Conservation (phyloP, 2,329 filamentous ascomycete genomes). For the Xylariaceae sp. region DNA sequence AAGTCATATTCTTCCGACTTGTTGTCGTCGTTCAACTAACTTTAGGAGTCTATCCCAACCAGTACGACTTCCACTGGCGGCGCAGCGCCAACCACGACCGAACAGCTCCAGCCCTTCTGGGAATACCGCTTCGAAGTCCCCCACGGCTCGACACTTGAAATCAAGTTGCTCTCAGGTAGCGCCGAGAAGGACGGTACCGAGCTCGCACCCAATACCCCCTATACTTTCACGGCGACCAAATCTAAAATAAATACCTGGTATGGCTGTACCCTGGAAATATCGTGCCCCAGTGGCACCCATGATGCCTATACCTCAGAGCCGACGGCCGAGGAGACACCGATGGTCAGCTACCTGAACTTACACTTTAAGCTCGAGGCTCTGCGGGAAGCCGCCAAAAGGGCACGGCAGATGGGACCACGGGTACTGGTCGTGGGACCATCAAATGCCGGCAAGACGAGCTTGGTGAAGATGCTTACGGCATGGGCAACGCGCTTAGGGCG, state of each 20-base stretch:
- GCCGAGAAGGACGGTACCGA: conserved; percentile 96
- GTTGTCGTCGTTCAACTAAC: conserved; percentile 1
- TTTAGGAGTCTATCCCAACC: conserved; percentile 25
- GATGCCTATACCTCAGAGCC: conserved; percentile 63
- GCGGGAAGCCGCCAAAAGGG: conserved; percentile 60
- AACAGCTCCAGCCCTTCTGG: conserved; percentile 62
- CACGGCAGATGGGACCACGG: conserved; percentile 63
- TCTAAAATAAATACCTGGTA: conserved; percentile 91
- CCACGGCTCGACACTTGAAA: conserved; percentile 44
- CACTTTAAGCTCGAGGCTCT: conserved; percentile 83
- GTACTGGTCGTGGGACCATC: conserved; percentile 81
- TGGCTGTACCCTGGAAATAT: conserved; percentile 83
- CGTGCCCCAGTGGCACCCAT: conserved; percentile 54
- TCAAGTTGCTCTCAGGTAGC: conserved; percentile 74
- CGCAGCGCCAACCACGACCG: conserved; percentile 47
- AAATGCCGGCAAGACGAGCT: conserved; percentile 79
- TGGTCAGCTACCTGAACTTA: conserved; percentile 79
- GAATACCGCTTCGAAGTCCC: conserved; percentile 82
- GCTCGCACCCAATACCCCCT: conserved; percentile 77
- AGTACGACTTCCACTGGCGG: conserved; percentile 24
- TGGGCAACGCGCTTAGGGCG: conserved; percentile 76
- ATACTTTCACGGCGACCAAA: conserved; percentile 80
- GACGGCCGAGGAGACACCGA: conserved; percentile 76
- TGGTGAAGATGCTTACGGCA: conserved; percentile 75
- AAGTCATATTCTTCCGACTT: conserved; percentile 39